phyloP scores from a whole-genome alignment of 179 eudicot genomes.

The Silene noctiflora region DNA sequence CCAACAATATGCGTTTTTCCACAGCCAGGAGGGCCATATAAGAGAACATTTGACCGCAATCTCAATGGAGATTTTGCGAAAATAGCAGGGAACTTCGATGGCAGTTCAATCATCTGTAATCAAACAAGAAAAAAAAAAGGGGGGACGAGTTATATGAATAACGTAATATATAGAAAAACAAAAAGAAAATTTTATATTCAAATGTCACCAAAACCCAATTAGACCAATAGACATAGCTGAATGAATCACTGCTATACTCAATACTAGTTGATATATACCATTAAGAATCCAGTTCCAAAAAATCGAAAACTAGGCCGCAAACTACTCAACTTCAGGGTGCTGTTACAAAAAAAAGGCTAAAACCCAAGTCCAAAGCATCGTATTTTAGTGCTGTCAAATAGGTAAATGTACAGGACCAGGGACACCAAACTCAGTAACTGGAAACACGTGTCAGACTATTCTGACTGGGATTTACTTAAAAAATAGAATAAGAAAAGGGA shows the following conservation, averaged over 20 bases:
- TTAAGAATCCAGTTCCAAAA: background rate
- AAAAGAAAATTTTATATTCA: background rate
- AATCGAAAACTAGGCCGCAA: background rate
- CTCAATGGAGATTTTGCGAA: constrained; percentile 81
- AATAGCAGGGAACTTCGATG: constrained; percentile 79
- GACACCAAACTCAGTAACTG: background rate
- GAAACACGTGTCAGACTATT: background rate
- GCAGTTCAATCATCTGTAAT: constrained; percentile 87
- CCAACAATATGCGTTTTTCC: constrained; percentile 99
- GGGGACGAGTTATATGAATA: background rate
- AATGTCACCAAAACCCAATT: background rate
- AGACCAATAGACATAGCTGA: background rate
- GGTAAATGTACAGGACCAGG: no score
- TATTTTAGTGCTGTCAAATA: no score
- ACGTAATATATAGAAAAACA: background rate
- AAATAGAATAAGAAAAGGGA: background rate
- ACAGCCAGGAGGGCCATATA: constrained; percentile 99
- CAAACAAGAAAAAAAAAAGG: background rate
- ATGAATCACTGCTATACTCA: background rate
- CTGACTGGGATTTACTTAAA: constrained; percentile 3
- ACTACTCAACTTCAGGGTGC: background rate
- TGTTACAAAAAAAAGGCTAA: background rate
- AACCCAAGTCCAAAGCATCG: background rate
- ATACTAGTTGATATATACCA: background rate
- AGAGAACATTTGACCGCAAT: constrained; percentile 84